Evolutionary conservation across 306 rosid genomes (phyloP), one percentile per base, ranked within the genome.

Genomic region (Ormosia semicastrata): DNA sequence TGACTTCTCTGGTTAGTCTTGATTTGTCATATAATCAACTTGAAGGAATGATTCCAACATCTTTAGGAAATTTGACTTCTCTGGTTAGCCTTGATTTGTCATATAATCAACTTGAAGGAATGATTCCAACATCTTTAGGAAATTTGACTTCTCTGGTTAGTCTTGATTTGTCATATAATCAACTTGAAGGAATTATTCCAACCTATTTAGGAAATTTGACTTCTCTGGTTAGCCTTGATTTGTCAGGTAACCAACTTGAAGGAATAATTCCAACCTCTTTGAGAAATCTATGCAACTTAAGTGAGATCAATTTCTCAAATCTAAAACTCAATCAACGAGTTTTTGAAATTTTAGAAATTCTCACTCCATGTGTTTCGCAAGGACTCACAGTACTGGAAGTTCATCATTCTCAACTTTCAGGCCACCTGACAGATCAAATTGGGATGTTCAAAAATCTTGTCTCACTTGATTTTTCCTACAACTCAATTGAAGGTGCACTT

Each of bases 231-330:
- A 0, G 5, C 0, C 17, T 49, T 13, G 17, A 13, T 49, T 49
- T 49, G 1, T 49, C 54, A 49, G 0, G 0, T 3, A 49, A 46
- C 8, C 50, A 9, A 46, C 50, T 10, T 10, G 32, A 66, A 3
- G 71, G 60, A 18, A 4, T 0, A 5, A 37, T 81, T 81, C 53
- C 58, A 58, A 39, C 2, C 2, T 58, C 81, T 8, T 4, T 81
- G 15, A 52, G 62, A 30, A 65, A 66, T 46, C 81, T 73, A 3
- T 83, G 79, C 62, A 82, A 75, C 71, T 43, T 66, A 10, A 80
- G 14, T 5, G 2, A 12, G 1, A 6, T 87, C 5, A 2, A 6
- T 59, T 47, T 73, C 8, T 79, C 81, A n/a, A 0, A 8, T 46
- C 14, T 46, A 14, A 44, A 7, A 34, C 46, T 37, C 77, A 72